Conservation (phyloP, 495 filamentous ascomycete species). For the Neurospora discreta region DNA sequence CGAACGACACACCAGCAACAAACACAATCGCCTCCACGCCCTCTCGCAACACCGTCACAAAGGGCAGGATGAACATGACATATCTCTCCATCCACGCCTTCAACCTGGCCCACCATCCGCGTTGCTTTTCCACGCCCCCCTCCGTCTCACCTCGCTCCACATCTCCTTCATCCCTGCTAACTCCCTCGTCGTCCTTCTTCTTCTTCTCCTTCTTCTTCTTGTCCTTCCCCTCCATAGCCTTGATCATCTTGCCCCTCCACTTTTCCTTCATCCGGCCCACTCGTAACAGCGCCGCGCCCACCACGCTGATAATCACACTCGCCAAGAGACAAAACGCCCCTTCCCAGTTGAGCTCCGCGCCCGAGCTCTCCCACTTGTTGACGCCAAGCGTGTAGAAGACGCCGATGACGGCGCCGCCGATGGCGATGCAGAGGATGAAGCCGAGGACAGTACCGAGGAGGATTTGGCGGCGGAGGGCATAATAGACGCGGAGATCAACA, state of each 20-base stretch:
- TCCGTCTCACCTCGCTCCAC: slow-evolving; percentile 12
- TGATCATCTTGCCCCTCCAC: slow-evolving; percentile 70
- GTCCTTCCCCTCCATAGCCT: slow-evolving; percentile 43
- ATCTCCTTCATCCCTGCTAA: not conserved
- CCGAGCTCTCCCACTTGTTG: slow-evolving; percentile 48
- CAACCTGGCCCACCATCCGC: slow-evolving; percentile 12
- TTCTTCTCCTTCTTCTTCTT: slow-evolving; percentile 14
- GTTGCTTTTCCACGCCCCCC: not conserved
- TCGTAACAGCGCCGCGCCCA: slow-evolving; percentile 70
- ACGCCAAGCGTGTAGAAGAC: slow-evolving; percentile 63
- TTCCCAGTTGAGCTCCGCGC: slow-evolving; percentile 61
- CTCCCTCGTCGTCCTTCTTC: not conserved
- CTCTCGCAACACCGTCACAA: slow-evolving; percentile 74
- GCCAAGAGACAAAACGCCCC: slow-evolving; percentile 62
- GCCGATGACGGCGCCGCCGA: slow-evolving; percentile 66
- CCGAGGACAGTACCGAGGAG: slow-evolving; percentile 47
- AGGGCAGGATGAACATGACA: slow-evolving; percentile 70
- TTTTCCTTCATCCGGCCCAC: slow-evolving; percentile 77
- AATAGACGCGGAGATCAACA: not conserved
- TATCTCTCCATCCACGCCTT: slow-evolving; percentile 65
- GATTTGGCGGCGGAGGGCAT: not conserved
- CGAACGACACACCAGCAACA: slow-evolving; percentile 67
- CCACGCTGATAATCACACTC: slow-evolving; percentile 62
- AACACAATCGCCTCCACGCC: slow-evolving; percentile 76
- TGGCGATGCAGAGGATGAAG: slow-evolving; percentile 51